phyloP scores from a whole-genome alignment of 768 basidiomycete genomes.

The Polyporus arcularius region DNA sequence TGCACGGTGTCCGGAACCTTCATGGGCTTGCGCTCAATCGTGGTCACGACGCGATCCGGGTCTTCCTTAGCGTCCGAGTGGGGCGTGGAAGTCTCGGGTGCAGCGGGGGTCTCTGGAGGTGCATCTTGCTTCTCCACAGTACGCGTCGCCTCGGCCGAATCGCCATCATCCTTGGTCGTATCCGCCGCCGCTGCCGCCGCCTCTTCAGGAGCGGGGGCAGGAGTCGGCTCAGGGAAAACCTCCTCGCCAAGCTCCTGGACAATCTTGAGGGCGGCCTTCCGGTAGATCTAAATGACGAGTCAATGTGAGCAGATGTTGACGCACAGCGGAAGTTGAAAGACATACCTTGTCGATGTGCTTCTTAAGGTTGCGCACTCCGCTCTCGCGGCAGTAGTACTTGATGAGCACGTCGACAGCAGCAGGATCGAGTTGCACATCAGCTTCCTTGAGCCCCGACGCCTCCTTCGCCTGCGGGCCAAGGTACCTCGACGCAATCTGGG shows the following conservation, averaged over 20 bases:
- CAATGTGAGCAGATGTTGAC: not conserved
- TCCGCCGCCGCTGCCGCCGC: slow-evolving; percentile 23
- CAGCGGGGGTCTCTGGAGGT: slow-evolving; percentile 38
- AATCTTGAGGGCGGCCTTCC: slow-evolving; percentile 92
- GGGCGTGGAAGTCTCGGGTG: slow-evolving; percentile 27
- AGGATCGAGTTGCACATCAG: slow-evolving; percentile 78
- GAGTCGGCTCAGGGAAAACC: slow-evolving; percentile 69
- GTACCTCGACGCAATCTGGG: slow-evolving; percentile 83
- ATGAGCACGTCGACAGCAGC: slow-evolving; percentile 85
- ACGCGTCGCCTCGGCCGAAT: slow-evolving; percentile 19
- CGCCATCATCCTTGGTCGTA: slow-evolving; percentile 14
- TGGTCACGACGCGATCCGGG: slow-evolving; percentile 64
- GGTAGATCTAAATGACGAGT: slow-evolving; percentile 69
- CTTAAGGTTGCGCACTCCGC: slow-evolving; percentile 95
- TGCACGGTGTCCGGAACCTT: slow-evolving; percentile 77
- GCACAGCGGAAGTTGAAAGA: not conserved
- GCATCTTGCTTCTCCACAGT: slow-evolving; percentile 58
- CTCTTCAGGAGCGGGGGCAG: slow-evolving; percentile 21
- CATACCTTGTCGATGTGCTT: slow-evolving; percentile 96
- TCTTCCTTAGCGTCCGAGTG: slow-evolving; percentile 27
- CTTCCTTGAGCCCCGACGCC: slow-evolving; percentile 80
- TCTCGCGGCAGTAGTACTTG: slow-evolving; percentile 97
- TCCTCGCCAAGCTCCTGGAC: slow-evolving; percentile 90
- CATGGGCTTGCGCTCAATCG: slow-evolving; percentile 77
- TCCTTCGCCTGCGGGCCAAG: slow-evolving; percentile 94